phyloP scores from a whole-genome alignment of 1,284 basidiomycete genomes.

The Ganoderma resinaceum region DNA sequence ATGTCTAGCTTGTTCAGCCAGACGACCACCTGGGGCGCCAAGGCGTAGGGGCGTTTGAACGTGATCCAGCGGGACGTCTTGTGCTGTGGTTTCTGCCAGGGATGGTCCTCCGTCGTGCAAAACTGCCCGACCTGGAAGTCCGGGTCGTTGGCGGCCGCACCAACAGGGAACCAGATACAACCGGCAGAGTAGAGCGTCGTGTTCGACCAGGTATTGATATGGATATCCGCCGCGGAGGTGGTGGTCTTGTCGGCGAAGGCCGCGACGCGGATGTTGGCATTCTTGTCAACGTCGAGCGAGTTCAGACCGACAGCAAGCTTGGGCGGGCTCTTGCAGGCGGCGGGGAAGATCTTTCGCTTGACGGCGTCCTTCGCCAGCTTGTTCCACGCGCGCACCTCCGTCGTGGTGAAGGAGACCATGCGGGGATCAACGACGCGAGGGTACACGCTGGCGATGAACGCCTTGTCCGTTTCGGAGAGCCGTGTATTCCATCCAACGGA shows the following conservation, averaged over 20 bases:
- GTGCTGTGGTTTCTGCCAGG: not conserved
- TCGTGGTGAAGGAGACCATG: not conserved
- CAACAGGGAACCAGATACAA: not conserved
- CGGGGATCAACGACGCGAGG: not conserved
- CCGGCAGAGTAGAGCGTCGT: not conserved
- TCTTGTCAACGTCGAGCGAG: not conserved
- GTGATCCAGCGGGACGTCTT: not conserved
- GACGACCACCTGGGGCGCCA: not conserved
- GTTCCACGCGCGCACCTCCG: not conserved
- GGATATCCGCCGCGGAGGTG: not conserved
- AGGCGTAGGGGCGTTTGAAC: not conserved
- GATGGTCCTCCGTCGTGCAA: conserved; percentile 2
- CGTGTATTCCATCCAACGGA: not conserved
- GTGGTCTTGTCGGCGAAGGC: not conserved
- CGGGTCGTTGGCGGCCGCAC: conserved; percentile 3
- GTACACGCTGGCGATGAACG: not conserved
- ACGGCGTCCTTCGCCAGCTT: not conserved
- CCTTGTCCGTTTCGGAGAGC: not conserved
- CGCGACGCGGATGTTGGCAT: not conserved
- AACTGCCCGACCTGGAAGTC: conserved; percentile 19
- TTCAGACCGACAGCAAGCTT: not conserved
- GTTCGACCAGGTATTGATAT: not conserved
- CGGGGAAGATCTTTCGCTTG: not conserved
- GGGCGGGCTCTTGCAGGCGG: not conserved
- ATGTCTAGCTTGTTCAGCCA: not conserved